Base-by-base conservation (phyloP, 2,329 filamentous ascomycete species). In the Tolypocladium ovalisporum region DNA sequence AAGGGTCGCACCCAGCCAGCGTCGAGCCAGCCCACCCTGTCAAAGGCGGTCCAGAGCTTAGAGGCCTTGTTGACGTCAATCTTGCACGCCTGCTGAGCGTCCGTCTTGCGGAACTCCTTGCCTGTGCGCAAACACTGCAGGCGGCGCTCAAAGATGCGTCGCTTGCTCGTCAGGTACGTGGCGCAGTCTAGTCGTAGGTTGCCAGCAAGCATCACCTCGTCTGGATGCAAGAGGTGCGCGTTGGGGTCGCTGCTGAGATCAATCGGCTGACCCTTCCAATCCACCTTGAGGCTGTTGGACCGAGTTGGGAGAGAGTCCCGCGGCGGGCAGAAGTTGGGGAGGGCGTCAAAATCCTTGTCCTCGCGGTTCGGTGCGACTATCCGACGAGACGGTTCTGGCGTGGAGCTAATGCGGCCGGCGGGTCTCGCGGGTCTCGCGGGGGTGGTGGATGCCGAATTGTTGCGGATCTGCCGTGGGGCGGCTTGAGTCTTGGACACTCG, bases 51-150 rank as follows among this genome's bases (percentile, higher is more conserved):
- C 89, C 90, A 96, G 52, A 97, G 79, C 71, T 93, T 93, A 63
- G 90, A 95, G 3, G 92, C 90, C 77, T 97, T 97, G 78, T 97
- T 97, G 70, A 97, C 93, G 66, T 97, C 93, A 62, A 97, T 96
- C 77, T 95, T 95, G 80, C 90, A 96, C n/a, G 90, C 90, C 70
- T 96, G 89, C 71, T 97, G 93, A 6, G 91, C 90, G 69, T 96
- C 90, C 1, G 93, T 97, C 81, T 96, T 96, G 70, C 90, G 86
- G 71, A 96, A 97, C 66, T 92, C 88, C 72, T 95, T 94, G 68
- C 82, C 81, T 39, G 83, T 84, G 57, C 76, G 75, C 2, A 85
- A 82, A 59, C 81, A 83, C 54, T 87, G 82, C 37, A 93, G 81
- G 44, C 89, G 84, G 54, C 85, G 84, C 56, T 87, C 78, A 70